Evolutionary conservation across 371 early-diverging fungal genomes (phyloP), one percentile per base, ranked within the genome.

Genomic region (Mycotypha africana): DNA sequence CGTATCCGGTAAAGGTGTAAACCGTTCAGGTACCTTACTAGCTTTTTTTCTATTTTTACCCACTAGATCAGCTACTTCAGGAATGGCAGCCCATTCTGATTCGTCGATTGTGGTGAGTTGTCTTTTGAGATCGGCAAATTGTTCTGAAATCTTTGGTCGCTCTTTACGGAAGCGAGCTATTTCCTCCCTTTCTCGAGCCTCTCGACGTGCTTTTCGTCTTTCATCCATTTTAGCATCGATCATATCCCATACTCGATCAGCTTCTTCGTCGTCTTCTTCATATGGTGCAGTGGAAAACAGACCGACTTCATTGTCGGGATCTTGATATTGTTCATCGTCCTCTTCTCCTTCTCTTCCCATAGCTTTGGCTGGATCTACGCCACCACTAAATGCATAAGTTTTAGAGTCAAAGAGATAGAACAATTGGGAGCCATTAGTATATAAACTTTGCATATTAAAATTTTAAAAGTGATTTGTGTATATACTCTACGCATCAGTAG

Each of bases 181-280:
- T 45, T 73, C 73, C 37, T 79, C 76, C 22, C 73, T 68, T 43
- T 83, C 85, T 20, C 81, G 67, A 6, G 77, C 81, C 60, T 85
- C 84, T 51, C 79, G 70, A 65, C 89, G 72, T 58, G 79, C 77
- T 73, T 81, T 74, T 17, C 93, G 76, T 31, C 97, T 74, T 53
- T 91, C 88, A 55, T 92, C 94, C 90, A 95, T 92, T 47, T 85
- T 87, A 14, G 73, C 64, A 49, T 95, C 97, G 33, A 97, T 85
- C 51, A 82, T 75, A n/a, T 84, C 91, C 74, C 90, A 98, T 5
- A 97, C 90, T 34, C 79, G 65, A 58, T 97, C 97, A 0, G 98
- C 98, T 59, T 98, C 98, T 61, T 95, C 96, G 58, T 98, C 97
- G 60, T 96, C 97, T 32, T 87, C 86, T 47, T 93, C 96, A 53